These are phyloP conservation scores for Geotrichum restrictum DNA, from an alignment of 1,139 yeast genomes.

Conservation along the genomic window DNA sequence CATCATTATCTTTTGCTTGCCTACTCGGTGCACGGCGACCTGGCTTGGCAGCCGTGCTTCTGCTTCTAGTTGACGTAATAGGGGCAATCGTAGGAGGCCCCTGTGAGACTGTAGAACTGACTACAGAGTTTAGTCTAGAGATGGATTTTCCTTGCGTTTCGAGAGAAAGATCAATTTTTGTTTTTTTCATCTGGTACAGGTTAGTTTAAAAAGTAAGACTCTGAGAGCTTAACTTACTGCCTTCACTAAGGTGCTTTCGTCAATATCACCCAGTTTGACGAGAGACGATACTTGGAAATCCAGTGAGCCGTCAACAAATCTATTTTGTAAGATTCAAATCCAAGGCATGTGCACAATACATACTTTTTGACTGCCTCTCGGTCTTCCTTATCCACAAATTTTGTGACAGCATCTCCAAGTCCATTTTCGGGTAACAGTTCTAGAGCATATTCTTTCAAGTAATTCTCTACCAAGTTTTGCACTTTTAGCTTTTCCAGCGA, in stretches of 20 bases:
- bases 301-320: conserved; percentile 64
- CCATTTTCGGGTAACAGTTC: conserved; percentile 74
- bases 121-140: conserved; percentile 1
- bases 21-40: background rate
- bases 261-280: conserved; percentile 42
- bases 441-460: conserved; percentile 59
- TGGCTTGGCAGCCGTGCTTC: conserved; percentile 1
- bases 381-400: conserved; percentile 78
- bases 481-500: conserved; percentile 48
- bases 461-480: conserved; percentile 57
- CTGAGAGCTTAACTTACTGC: conserved; percentile 10
- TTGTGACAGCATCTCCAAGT: conserved; percentile 65
- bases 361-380: conserved; percentile 57
- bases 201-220: background rate
- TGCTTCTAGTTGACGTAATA: background rate
- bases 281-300: conserved; percentile 58
- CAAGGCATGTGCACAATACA: background rate
- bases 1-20: conserved; percentile 2
- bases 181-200: conserved; percentile 16
- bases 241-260: conserved; percentile 22
- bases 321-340: background rate
- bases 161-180: conserved; percentile 14
- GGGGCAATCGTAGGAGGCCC: background rate
- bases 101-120: background rate
- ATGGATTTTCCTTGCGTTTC: conserved; percentile 14